Evolutionary conservation across 2,329 filamentous ascomycete species (phyloP), one percentile per base, ranked within the genome.

Genomic region (Leptographium radiaticola): DNA sequence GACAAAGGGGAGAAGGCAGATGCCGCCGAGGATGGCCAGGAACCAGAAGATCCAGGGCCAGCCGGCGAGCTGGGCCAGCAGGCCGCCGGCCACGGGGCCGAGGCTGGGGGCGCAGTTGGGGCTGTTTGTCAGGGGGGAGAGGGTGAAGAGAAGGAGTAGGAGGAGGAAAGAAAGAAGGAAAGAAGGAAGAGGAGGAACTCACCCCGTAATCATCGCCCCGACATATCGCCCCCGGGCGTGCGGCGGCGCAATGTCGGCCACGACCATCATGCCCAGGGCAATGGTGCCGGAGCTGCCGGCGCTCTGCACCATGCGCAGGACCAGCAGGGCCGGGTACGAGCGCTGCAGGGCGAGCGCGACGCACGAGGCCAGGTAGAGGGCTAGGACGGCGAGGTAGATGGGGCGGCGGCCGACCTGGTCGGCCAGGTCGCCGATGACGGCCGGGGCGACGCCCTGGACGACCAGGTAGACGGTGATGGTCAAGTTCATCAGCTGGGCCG

Each of bases 1-100:
- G 1, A 57, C 44, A 12, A 63, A 57, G 5, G 55, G 50, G 2
- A 60, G 33, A 4, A 63, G 56, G 34, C 59, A 59, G 9, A 53
- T 42, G 11, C 57, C 63, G 5, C 62, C 59, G 9, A 64, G 58
- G 42, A 71, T 70, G 0, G 63, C 58, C 31, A 70, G 63, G 7
- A 70, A 62, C 67, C 68, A 69, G 47, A 71, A 71, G 5, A 67
- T 61, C 67, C 67, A 70, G 4, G 63, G 55, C 68, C 68, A 71
- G 8, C 66, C 66, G n/a, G 61, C 61, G 0, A 58, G 60, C 55
- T 68, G 59, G 0, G 63, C 58, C 16, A 71, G 54, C 51, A 64
- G 65, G 1, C 67, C 68, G 4, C 68, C 67, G 0, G 63, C 61
- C 13, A 68, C 62, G n/a, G 64, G 67, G 6, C 65, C 67, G 36